Evolutionary conservation across 2,329 filamentous ascomycete species (phyloP).

Genomic region (Exophiala aquamarina): DNA sequence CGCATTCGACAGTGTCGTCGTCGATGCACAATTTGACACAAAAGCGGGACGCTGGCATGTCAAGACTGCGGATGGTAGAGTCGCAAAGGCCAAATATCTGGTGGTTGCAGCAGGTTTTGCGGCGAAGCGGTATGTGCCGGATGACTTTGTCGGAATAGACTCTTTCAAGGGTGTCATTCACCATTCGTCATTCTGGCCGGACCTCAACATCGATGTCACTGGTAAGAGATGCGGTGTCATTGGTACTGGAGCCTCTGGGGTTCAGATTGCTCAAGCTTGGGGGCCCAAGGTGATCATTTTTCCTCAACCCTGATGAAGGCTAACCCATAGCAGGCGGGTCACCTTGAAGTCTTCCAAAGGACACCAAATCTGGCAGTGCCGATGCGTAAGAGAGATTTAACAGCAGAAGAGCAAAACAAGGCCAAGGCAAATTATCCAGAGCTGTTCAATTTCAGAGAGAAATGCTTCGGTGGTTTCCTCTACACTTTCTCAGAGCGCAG

Average conservation of each 20-base stretch:
- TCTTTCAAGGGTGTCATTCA: conserved; percentile 61
- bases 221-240: conserved; percentile 63
- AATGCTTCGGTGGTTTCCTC: conserved; percentile 50
- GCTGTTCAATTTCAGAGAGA: conserved; percentile 22
- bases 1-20: conserved; percentile 46
- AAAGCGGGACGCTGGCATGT: conserved; percentile 44
- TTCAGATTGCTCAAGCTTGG: conserved; percentile 64
- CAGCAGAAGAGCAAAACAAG: conserved; percentile 54
- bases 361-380: conserved; percentile 66
- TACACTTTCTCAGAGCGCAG: conserved; percentile 60
- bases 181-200: conserved; percentile 63
- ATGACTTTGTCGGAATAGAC: conserved; percentile 50
- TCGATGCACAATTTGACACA: conserved; percentile 42
- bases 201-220: conserved; percentile 52
- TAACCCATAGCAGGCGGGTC: conserved; percentile 38
- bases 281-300: conserved; percentile 39
- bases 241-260: conserved; percentile 64
- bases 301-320: no score
- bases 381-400: conserved; percentile 55
- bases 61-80: conserved; percentile 41
- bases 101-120: conserved; percentile 52
- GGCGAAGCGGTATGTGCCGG: conserved; percentile 59
- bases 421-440: conserved; percentile 31
- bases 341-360: conserved; percentile 58
- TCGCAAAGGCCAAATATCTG: conserved; percentile 45